Evolutionary conservation across 2,329 filamentous ascomycete genomes (phyloP).

Genomic region (Talaromyces funiculosus): DNA sequence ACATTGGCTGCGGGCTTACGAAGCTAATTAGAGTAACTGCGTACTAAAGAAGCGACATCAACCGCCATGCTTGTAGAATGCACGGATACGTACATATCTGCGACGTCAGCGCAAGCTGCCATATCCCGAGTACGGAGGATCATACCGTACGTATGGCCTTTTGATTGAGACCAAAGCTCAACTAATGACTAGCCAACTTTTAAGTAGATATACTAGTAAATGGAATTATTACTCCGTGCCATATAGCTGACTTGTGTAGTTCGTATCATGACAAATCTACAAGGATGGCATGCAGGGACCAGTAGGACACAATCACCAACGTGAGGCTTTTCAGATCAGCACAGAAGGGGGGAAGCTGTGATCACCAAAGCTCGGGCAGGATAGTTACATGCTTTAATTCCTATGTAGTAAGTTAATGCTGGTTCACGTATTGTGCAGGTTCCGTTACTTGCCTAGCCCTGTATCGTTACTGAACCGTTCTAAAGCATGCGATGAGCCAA

Average conservation of each 20-base stretch:
- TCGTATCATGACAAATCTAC: background rate
- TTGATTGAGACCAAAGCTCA: background rate
- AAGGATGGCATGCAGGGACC: conserved; percentile 11
- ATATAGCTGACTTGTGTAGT: background rate
- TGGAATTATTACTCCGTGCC: background rate
- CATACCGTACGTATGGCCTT: background rate
- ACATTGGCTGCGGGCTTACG: conserved; percentile 5
- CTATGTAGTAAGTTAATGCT: background rate
- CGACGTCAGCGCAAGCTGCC: conserved; percentile 6
- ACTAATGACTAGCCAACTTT: background rate
- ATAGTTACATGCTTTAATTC: background rate
- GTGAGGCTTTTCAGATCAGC: background rate
- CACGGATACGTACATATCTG: background rate
- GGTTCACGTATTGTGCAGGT: background rate
- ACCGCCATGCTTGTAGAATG: conserved; percentile 3
- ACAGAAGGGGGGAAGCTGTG: background rate
- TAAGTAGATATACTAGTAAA: background rate
- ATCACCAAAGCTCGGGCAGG: background rate
- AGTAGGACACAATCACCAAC: background rate
- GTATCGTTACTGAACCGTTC: background rate
- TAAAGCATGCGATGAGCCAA: background rate
- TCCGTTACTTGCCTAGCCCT: background rate
- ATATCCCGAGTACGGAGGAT: conserved; percentile 1
- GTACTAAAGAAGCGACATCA: conserved; percentile 4
- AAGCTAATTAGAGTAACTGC: background rate